A percentile compares a stretch with the other conserved stretches of the same genome.
Conservation (phyloP, 2,329 filamentous ascomycete species). For the Fusarium goolgardi region DNA sequence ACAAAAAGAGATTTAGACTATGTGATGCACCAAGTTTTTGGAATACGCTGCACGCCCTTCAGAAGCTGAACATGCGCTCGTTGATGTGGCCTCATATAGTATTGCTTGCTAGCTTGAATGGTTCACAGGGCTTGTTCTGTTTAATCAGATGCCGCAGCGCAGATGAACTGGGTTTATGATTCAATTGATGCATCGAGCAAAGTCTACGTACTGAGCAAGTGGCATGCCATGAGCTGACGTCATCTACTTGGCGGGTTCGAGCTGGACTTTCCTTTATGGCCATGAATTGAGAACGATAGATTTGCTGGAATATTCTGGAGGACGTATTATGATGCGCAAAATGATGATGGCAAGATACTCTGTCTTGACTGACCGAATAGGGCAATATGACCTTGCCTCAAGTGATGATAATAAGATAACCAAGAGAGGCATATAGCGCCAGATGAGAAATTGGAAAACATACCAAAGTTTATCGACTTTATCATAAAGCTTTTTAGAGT, state of each 20-base stretch:
- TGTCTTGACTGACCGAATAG: not conserved
- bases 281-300: not conserved
- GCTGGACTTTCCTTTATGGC: not conserved
- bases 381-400: not conserved
- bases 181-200: constrained; percentile 7
- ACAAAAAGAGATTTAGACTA: constrained; percentile 32
- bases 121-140: constrained; percentile 9
- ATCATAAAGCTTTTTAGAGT: not conserved
- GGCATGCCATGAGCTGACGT: not conserved
- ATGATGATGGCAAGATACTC: not conserved
- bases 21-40: constrained; percentile 15
- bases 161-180: constrained; percentile 10
- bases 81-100: constrained; percentile 8
- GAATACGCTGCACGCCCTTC: constrained; percentile 7
- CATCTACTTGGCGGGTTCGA: not conserved
- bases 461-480: not conserved
- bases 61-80: constrained; percentile 7
- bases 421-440: not conserved
- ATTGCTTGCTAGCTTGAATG: constrained; percentile 13
- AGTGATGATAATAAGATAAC: not conserved
- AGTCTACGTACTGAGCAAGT: not conserved
- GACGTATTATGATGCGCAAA: not conserved
- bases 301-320: not conserved
- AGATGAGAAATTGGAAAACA: not conserved
- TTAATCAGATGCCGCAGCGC: constrained; percentile 6